These are phyloP conservation scores for Starmera quercuum DNA, from an alignment of 805 yeast species.

Conservation along the genomic window DNA sequence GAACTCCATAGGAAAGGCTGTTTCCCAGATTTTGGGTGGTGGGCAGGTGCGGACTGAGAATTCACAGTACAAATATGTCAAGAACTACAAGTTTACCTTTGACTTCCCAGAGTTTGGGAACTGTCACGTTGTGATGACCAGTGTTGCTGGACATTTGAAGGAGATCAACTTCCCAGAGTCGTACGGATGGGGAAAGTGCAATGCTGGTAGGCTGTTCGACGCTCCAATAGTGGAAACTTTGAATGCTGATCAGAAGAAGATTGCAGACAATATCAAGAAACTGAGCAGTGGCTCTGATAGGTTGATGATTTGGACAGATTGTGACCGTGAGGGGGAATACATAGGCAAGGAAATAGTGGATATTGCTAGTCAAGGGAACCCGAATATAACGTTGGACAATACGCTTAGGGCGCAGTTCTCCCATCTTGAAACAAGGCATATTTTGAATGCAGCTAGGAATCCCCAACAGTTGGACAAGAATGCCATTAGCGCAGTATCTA, in stretches of 20 bases:
- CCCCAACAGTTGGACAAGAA: constrained; percentile 58
- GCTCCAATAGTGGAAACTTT: constrained; percentile 50
- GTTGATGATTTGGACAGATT: constrained; percentile 96
- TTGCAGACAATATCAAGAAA: constrained; percentile 57
- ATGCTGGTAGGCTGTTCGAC: constrained; percentile 59
- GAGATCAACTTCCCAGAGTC: constrained; percentile 56
- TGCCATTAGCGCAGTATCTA: constrained; percentile 76
- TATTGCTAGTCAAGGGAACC: constrained; percentile 50
- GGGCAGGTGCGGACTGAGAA: constrained; percentile 44
- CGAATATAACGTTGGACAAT: constrained; percentile 34
- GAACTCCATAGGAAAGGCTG: constrained; percentile 87
- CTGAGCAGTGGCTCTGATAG: constrained; percentile 56
- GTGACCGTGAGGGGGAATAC: constrained; percentile 94
- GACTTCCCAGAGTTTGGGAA: constrained; percentile 53
- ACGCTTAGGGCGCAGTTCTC: constrained; percentile 79
- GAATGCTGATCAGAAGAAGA: constrained; percentile 33
- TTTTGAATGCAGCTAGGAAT: constrained; percentile 62
- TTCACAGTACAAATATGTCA: constrained; percentile 53
- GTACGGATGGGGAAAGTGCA: constrained; percentile 58
- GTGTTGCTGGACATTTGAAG: constrained; percentile 83
- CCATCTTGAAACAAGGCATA: constrained; percentile 73
- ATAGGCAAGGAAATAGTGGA: constrained; percentile 78
- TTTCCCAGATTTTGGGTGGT: constrained; percentile 69
- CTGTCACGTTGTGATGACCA: constrained; percentile 83
- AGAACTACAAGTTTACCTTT: constrained; percentile 72